phyloP scores from a whole-genome alignment of 108 stramenopile species.

The Pseudonitzschia delicatissima region DNA sequence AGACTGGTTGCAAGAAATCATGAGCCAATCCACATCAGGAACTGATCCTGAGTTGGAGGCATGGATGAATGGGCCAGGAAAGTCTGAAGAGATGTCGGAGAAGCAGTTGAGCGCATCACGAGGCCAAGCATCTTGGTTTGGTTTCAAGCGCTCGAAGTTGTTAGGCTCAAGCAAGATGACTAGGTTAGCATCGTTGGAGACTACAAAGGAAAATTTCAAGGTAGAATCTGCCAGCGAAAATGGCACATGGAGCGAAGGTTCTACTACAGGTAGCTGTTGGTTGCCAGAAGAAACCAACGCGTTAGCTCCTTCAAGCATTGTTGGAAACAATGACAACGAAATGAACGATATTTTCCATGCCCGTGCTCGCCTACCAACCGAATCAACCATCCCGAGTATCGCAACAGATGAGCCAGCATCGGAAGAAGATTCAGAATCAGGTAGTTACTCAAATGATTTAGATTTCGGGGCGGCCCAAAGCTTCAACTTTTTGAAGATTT shows the following conservation, averaged over 20 bases:
- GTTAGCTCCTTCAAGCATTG: background rate
- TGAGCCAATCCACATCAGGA: constrained; percentile 6
- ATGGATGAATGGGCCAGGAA: background rate
- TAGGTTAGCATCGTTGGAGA: too few relatives aligned
- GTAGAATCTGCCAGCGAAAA: background rate
- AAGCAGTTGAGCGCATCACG: background rate
- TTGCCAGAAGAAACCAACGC: background rate
- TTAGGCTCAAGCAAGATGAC: background rate
- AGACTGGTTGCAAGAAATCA: constrained; percentile 34
- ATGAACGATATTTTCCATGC: background rate
- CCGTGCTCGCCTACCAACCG: constrained; percentile 27
- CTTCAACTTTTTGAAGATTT: constrained; percentile 25
- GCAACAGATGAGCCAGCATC: constrained; percentile 11
- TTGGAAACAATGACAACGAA: background rate
- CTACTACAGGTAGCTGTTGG: background rate
- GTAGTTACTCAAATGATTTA: constrained; percentile 1
- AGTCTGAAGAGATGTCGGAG: background rate
- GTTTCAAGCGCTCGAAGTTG: constrained; percentile 17
- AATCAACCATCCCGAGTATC: constrained; percentile 29
- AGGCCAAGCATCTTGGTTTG: constrained; percentile 13
- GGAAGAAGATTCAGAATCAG: constrained; percentile 18
- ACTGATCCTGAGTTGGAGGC: background rate
- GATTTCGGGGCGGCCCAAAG: constrained; percentile 15
- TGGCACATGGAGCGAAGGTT: background rate
- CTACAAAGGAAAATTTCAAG: too few relatives aligned